Evolutionary conservation across 345 rosid species (phyloP), one percentile per base, ranked within the genome.

Genomic region (Geranium rotundifolium): DNA sequence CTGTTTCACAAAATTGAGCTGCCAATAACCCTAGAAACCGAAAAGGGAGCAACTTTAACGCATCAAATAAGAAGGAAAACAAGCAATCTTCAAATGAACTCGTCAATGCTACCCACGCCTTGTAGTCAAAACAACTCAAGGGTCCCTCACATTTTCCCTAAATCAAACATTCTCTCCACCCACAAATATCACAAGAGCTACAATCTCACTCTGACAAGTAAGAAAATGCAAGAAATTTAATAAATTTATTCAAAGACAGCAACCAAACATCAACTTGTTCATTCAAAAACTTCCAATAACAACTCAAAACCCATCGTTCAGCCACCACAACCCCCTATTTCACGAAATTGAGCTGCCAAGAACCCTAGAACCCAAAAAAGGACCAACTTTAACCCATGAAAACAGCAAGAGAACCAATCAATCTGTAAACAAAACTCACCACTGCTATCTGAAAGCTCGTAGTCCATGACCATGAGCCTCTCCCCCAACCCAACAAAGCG

Each of bases 71-170:
- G 17, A 23, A 52, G 1, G 59, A 30, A 4, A 29, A 37, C 7
- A 52, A 29, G 13, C 41, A 19, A 18, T 49, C 31, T 10, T 1
- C 39, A 59, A 56, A 31, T 19, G 57, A 59, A 68, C 79, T 77
- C 73, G 74, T 82, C 77, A 19, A 76, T 76, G 61, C 83, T 76
- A 62, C 72, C 83, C 23, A 71, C 49, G 68, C 71, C 59, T 58
- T 73, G 27, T 70, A 74, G 60, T 71, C n/a, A n/a, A n/a, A n/a
- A n/a, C n/a, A n/a, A n/a, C n/a, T n/a, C n/a, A n/a, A n/a, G n/a
- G n/a, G n/a, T n/a, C n/a, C n/a, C n/a, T n/a, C n/a, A n/a, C n/a
- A n/a, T n/a, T n/a, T n/a, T n/a, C 79, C 82, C 78, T 78, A 55
- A 17, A 46, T 50, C 20, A 54, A 39, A 54, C 37, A 54, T 18